These are phyloP conservation scores for Mortierella sp. DNA, from an alignment of 371 early-diverging fungal species.

Conservation along the genomic window DNA sequence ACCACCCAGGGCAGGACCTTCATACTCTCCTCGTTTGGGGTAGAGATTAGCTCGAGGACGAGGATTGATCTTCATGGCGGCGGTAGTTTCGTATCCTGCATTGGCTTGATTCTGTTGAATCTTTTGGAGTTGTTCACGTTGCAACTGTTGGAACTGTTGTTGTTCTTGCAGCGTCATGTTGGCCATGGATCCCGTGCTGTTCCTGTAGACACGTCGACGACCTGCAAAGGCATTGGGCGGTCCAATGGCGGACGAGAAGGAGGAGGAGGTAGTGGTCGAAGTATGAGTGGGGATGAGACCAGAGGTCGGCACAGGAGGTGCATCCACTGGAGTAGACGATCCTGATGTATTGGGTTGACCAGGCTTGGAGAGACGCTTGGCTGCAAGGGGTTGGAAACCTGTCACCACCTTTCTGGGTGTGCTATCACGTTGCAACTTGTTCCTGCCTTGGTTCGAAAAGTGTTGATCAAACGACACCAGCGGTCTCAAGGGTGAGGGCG, in stretches of 20 bases:
- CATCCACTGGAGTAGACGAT: background rate
- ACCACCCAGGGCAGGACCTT: constrained; percentile 34
- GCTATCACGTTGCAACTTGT: constrained; percentile 28
- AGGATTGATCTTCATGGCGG: constrained; percentile 43
- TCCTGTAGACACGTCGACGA: constrained; percentile 47
- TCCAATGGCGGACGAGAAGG: constrained; percentile 18
- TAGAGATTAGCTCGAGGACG: constrained; percentile 30
- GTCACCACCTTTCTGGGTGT: constrained; percentile 39
- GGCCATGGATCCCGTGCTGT: constrained; percentile 53
- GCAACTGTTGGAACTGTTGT: constrained; percentile 39
- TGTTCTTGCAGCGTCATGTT: constrained; percentile 51
- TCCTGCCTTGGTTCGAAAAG: constrained; percentile 41
- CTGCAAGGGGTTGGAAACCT: constrained; percentile 50
- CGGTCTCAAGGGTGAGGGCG: constrained; percentile 29
- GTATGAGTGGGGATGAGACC: background rate
- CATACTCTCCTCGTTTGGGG: constrained; percentile 47
- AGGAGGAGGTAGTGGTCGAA: constrained; percentile 3
- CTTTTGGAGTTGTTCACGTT: constrained; percentile 36
- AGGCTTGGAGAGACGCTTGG: constrained; percentile 49
- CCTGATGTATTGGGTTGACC: constrained; percentile 17
- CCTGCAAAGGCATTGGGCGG: constrained; percentile 53
- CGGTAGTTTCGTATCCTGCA: constrained; percentile 44
- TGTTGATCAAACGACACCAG: constrained; percentile 49
- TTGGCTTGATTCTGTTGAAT: constrained; percentile 41
- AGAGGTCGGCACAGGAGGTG: constrained; percentile 3